These are phyloP conservation scores for Harringtonia aguacate DNA, from an alignment of 2,329 filamentous ascomycete species.

Conservation along the genomic window DNA sequence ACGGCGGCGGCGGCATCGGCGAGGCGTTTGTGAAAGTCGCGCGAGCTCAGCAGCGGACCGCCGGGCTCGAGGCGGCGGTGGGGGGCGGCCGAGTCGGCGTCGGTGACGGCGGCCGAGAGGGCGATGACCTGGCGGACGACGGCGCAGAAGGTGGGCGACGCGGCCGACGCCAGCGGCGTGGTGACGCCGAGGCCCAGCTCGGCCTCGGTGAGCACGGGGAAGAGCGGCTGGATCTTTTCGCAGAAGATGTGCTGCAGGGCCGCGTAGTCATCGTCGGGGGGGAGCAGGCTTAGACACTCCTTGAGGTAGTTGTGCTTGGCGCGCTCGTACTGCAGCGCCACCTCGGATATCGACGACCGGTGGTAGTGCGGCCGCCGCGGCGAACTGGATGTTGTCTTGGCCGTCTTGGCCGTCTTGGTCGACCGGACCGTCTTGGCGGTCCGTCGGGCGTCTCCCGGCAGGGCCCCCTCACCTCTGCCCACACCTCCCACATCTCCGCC, in stretches of 20 bases:
- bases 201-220: slow-evolving; percentile 36
- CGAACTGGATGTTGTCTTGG: neutral
- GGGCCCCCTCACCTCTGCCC: neutral
- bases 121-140: slow-evolving; percentile 44
- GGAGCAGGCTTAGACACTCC: slow-evolving; percentile 35
- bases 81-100: slow-evolving; percentile 28
- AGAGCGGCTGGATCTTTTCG: slow-evolving; percentile 43
- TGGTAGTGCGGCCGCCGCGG: neutral
- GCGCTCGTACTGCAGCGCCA: slow-evolving; percentile 9
- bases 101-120: slow-evolving; percentile 36
- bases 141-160: slow-evolving; percentile 20
- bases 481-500: no score
- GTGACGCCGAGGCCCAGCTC: slow-evolving; percentile 15
- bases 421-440: no score
- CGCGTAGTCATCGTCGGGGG: slow-evolving; percentile 33
- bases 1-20: slow-evolving; percentile 37
- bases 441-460: neutral
- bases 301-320: slow-evolving; percentile 10
- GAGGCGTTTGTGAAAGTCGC: slow-evolving; percentile 36
- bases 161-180: no score
- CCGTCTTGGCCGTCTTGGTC: neutral
- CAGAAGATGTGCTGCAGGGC: slow-evolving; percentile 35
- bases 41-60: slow-evolving; percentile 28
- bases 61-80: slow-evolving; percentile 33
- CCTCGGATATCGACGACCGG: slow-evolving; percentile 4